phyloP scores from a whole-genome alignment of 805 yeast species.

The Nakazawaea molendinolei region DNA sequence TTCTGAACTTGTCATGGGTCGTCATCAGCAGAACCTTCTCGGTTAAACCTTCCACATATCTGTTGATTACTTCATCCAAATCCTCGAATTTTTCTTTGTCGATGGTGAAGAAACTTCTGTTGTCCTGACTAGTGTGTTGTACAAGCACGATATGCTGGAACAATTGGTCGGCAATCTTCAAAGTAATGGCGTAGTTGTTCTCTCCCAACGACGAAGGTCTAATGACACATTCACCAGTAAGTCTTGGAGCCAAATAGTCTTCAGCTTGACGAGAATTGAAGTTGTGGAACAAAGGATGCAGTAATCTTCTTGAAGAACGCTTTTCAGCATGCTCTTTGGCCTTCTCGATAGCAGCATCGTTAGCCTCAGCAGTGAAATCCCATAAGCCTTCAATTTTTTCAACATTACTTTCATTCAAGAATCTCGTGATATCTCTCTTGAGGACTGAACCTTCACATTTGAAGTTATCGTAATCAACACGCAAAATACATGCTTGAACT shows the following conservation, averaged over 20 bases:
- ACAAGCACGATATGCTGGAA: constrained; percentile 88
- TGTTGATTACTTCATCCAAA: constrained; percentile 86
- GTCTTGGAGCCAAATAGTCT: constrained; percentile 80
- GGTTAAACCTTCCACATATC: constrained; percentile 79
- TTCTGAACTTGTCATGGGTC: constrained; percentile 81
- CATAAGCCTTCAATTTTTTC: constrained; percentile 60
- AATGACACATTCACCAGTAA: constrained; percentile 87
- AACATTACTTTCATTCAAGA: constrained; percentile 38
- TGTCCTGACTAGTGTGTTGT: constrained; percentile 45
- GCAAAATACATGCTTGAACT: constrained; percentile 71
- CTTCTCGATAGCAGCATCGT: constrained; percentile 52
- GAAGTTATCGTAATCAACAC: constrained; percentile 68
- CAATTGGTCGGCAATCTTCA: constrained; percentile 89
- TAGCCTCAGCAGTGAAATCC: constrained; percentile 72
- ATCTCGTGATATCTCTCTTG: constrained; percentile 51
- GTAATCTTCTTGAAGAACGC: constrained; percentile 69
- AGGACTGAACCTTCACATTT: constrained; percentile 68
- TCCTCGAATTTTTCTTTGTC: constrained; percentile 68
- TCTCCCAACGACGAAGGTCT: constrained; percentile 91
- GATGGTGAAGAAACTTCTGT: constrained; percentile 51
- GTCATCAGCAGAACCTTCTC: constrained; percentile 79
- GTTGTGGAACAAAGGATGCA: constrained; percentile 86
- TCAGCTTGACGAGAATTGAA: constrained; percentile 87
- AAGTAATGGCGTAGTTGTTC: constrained; percentile 85
- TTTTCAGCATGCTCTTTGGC: constrained; percentile 60